These are phyloP conservation scores for Chionographis japonica DNA, from an alignment of 106 monocot species.

Conservation along the genomic window DNA sequence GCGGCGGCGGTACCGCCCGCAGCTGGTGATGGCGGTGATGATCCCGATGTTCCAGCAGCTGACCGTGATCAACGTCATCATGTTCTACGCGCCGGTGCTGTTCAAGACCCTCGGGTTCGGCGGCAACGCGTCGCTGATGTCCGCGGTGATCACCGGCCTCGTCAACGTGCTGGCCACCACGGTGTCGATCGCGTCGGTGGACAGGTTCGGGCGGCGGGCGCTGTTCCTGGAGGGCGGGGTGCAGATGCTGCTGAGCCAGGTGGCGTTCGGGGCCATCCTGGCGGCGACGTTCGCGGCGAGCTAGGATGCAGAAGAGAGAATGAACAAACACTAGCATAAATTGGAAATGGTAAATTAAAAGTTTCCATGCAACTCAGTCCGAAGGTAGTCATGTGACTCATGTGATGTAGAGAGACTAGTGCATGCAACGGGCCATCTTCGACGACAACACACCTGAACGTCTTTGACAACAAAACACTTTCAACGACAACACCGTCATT, in stretches of 20 bases:
- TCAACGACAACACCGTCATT: no score
- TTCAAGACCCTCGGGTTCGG: conserved; percentile 41
- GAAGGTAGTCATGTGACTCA: no score
- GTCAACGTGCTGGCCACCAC: conserved; percentile 19
- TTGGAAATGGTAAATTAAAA: no score
- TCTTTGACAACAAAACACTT: no score
- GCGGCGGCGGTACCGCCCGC: conserved; percentile 7
- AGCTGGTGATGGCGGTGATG: conserved; percentile 8
- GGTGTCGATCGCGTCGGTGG: conserved; percentile 12
- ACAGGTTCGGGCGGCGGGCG: conserved; percentile 7
- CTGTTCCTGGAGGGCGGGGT: conserved; percentile 16
- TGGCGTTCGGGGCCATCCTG: conserved; percentile 12
- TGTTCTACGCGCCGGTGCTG: conserved; percentile 42
- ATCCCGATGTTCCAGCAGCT: conserved; percentile 36
- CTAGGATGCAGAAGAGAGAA: no score
- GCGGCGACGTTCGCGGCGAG: conserved; percentile 2
- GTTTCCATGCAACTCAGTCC: no score
- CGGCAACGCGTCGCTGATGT: conserved; percentile 27
- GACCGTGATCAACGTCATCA: conserved; percentile 39
- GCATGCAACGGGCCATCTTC: no score
- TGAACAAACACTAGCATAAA: no score
- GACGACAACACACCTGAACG: no score
- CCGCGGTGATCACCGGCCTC: conserved; percentile 26
- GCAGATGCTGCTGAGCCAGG: conserved; percentile 16
- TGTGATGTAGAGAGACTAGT: no score